phyloP scores from a whole-genome alignment of 2,329 filamentous ascomycete species.

The Curvularia spicifera region DNA sequence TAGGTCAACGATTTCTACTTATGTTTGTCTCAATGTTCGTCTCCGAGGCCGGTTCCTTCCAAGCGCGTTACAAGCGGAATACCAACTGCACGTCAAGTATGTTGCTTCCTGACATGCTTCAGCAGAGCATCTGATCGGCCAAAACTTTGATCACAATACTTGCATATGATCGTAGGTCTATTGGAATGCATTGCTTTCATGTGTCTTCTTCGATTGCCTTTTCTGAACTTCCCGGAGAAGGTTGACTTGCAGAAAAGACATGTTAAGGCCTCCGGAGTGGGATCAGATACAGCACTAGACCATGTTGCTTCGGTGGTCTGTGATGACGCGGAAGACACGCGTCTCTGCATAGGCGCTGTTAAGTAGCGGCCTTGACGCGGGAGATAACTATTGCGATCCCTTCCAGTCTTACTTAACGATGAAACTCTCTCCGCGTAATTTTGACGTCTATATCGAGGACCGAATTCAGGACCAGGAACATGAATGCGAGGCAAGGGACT shows the following conservation, averaged over 20 bases:
- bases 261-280: background rate
- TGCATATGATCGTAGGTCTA: background rate
- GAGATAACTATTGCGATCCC: too few relatives aligned
- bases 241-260: background rate
- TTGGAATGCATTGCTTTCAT: background rate
- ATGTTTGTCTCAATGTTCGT: background rate
- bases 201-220: background rate
- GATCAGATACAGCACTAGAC: background rate
- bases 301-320: background rate
- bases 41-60: background rate
- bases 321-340: background rate
- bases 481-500: background rate
- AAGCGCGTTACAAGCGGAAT: background rate
- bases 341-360: background rate
- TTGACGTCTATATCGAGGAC: background rate
- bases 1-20: background rate
- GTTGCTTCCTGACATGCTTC: background rate
- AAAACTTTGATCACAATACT: background rate
- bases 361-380: background rate
- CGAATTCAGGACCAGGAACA: background rate
- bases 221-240: background rate
- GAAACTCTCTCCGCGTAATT: background rate
- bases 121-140: background rate
- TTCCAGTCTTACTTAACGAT: background rate
- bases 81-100: background rate